phyloP scores from a whole-genome alignment of 208 protist genomes.

The Acanthamoeba triangularis region DNA sequence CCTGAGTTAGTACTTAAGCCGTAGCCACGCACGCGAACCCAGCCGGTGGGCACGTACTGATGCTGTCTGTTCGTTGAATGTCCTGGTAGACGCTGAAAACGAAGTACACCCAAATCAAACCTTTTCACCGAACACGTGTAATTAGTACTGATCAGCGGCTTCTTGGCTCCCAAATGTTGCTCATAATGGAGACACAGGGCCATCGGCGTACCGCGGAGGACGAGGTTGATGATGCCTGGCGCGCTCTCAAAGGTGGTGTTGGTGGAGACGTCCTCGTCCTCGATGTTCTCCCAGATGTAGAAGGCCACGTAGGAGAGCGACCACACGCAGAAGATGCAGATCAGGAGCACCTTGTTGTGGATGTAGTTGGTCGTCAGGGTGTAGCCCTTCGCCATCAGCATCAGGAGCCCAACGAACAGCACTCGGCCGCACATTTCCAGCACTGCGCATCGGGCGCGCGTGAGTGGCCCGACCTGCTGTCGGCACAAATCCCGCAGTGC shows the following conservation, averaged over 20 bases:
- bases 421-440: slow-evolving; percentile 1
- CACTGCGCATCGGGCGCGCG: neutral
- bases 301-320: slow-evolving; percentile 30
- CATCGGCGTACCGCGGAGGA: neutral
- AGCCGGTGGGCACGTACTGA: neutral
- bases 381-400: slow-evolving; percentile 32
- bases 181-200: too few relatives aligned
- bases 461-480: too few relatives aligned
- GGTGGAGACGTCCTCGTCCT: neutral
- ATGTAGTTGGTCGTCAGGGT: neutral
- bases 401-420: slow-evolving; percentile 15
- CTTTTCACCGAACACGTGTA: neutral
- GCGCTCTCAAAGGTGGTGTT: slow-evolving; percentile 14
- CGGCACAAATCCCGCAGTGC: neutral
- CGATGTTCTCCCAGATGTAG: slow-evolving; percentile 24
- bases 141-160: too few relatives aligned
- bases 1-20: too few relatives aligned
- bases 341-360: slow-evolving; percentile 4
- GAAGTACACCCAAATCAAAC: slow-evolving; percentile 38
- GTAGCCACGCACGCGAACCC: too few relatives aligned
- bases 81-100: neutral
- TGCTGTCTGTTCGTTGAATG: neutral
- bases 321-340: slow-evolving; percentile 24
- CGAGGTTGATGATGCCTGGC: slow-evolving; percentile 30
- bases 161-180: too few relatives aligned